Evolutionary conservation across 805 yeast genomes (phyloP).

Genomic region (Kodamaea neixiangensis): DNA sequence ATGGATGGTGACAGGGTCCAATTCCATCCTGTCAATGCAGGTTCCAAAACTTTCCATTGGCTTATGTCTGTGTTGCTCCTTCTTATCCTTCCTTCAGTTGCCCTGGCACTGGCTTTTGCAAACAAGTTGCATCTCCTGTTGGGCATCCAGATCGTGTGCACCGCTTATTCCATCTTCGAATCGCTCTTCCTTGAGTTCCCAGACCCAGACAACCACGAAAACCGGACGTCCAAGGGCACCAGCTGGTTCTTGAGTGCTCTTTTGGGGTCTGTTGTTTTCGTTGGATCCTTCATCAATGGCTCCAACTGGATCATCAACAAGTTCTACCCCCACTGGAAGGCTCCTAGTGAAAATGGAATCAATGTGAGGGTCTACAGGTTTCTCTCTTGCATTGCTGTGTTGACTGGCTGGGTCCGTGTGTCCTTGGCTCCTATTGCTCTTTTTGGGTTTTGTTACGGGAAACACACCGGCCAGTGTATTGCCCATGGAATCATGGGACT

Average conservation of each 20-base stretch:
- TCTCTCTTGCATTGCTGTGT: slow-evolving; percentile 46
- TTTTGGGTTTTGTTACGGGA: slow-evolving; percentile 83
- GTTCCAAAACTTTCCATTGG: slow-evolving; percentile 67
- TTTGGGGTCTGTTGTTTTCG: slow-evolving; percentile 48
- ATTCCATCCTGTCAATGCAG: slow-evolving; percentile 49
- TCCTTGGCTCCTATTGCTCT: slow-evolving; percentile 82
- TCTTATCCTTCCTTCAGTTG: slow-evolving; percentile 57
- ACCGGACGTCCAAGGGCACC: slow-evolving; percentile 65
- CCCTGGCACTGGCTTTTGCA: slow-evolving; percentile 58
- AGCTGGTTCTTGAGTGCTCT: slow-evolving; percentile 60
- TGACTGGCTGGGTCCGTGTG: slow-evolving; percentile 76
- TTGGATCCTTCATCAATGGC: slow-evolving; percentile 59
- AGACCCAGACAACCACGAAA: slow-evolving; percentile 66
- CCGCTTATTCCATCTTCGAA: slow-evolving; percentile 57
- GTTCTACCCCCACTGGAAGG: slow-evolving; percentile 35
- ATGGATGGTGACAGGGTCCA: slow-evolving; percentile 31
- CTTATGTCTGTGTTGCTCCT: slow-evolving; percentile 47
- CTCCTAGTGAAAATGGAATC: slow-evolving; percentile 38
- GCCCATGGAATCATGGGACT: slow-evolving; percentile 98
- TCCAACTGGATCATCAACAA: slow-evolving; percentile 42
- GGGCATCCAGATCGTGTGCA: slow-evolving; percentile 46
- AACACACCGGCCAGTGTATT: slow-evolving; percentile 89
- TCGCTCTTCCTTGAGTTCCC: slow-evolving; percentile 60
- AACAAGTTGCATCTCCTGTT: slow-evolving; percentile 47
- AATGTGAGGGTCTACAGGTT: slow-evolving; percentile 39